Percentiles rank a stretch among this genome's conserved stretches.
phyloP scores from a whole-genome alignment of 2,329 filamentous ascomycete species.

The Colletotrichum orbiculare region DNA sequence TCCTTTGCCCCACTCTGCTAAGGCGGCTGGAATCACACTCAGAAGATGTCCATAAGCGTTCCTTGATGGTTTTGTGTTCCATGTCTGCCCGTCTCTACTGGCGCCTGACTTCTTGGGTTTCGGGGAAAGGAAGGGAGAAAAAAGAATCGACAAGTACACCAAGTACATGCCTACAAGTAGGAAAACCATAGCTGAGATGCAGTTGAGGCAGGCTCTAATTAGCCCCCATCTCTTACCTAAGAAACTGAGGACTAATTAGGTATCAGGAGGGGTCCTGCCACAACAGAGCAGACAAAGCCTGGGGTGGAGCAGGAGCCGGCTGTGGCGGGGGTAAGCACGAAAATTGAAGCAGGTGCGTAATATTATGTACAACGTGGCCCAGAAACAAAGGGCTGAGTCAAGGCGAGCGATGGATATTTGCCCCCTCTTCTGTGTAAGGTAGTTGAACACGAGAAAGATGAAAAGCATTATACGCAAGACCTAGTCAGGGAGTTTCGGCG shows the following conservation, averaged over 20 bases:
- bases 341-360: not conserved
- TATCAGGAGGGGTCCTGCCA: not conserved
- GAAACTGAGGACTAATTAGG: not conserved
- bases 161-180: too few species aligned
- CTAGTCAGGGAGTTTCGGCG: too few species aligned
- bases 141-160: too few species aligned
- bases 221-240: conserved; percentile 3
- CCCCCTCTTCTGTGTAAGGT: too few species aligned
- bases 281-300: not conserved
- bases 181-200: too few species aligned
- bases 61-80: not conserved
- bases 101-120: too few species aligned
- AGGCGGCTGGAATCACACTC: conserved; percentile 2
- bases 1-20: conserved; percentile 21
- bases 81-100: too few species aligned
- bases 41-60: conserved; percentile 13
- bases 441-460: not conserved
- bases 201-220: too few species aligned
- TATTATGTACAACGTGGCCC: too few species aligned
- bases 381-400: too few species aligned
- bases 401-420: too few species aligned
- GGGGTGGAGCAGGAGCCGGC: not conserved
- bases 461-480: not conserved
- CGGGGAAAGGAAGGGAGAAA: too few species aligned
- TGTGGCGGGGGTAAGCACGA: conserved; percentile 28